A percentile compares a stretch with the other conserved stretches of the same genome.
Conservation (phyloP, 2,329 filamentous ascomycete genomes). For the Didymella pomorum region DNA sequence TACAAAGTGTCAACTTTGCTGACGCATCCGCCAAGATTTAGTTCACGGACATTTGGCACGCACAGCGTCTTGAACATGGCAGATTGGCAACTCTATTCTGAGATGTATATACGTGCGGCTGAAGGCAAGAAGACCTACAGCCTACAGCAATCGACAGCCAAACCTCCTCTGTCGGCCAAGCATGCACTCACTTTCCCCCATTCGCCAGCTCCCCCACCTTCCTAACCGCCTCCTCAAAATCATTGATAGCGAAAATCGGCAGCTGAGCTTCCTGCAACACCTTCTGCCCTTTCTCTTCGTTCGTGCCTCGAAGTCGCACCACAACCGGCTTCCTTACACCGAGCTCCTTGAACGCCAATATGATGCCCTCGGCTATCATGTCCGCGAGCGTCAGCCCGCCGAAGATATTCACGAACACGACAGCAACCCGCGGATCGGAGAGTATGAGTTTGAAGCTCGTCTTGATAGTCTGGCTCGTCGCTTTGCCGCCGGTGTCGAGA, state of each 20-base stretch:
- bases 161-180: no score
- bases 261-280: constrained; percentile 74
- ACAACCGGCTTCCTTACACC: constrained; percentile 72
- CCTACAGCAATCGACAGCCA: no score
- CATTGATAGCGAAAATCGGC: constrained; percentile 74
- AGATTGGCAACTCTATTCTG: neutral
- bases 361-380: constrained; percentile 80
- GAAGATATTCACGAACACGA: constrained; percentile 77
- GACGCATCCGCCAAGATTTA: no score
- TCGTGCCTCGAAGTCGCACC: constrained; percentile 78
- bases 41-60: no score
- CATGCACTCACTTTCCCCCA: constrained; percentile 16
- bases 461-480: constrained; percentile 81
- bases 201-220: constrained; percentile 45
- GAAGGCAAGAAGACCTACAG: no score
- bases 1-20: no score
- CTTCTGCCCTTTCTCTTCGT: constrained; percentile 73
- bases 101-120: no score
- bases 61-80: neutral
- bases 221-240: constrained; percentile 71
- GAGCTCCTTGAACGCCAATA: constrained; percentile 75
- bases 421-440: constrained; percentile 73
- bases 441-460: constrained; percentile 78
- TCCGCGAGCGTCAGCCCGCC: constrained; percentile 76
- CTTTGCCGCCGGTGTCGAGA: constrained; percentile 88